These are phyloP conservation scores for Symbiotaphrina buchneri DNA, from an alignment of 495 filamentous ascomycete species.

Conservation along the genomic window DNA sequence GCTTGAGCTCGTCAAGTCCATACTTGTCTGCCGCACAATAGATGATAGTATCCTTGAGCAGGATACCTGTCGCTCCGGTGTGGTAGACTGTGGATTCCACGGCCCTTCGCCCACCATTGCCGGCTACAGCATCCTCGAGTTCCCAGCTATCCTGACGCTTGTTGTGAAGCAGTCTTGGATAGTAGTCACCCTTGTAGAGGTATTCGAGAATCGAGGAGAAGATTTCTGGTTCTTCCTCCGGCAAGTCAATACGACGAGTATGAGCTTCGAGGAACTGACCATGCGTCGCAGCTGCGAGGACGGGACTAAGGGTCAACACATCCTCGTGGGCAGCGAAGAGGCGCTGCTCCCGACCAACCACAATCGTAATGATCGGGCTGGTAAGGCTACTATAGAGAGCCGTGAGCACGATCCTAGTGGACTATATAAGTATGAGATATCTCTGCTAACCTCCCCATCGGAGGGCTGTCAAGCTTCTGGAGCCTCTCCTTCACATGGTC, in stretches of 20 bases:
- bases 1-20: slow-evolving; percentile 59
- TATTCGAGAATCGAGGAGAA: slow-evolving; percentile 47
- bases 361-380: slow-evolving; percentile 64
- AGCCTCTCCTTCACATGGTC: slow-evolving; percentile 55
- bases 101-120: slow-evolving; percentile 27
- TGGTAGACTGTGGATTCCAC: slow-evolving; percentile 55
- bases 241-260: slow-evolving; percentile 21
- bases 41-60: slow-evolving; percentile 75
- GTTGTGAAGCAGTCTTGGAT: slow-evolving; percentile 45
- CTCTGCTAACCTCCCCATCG: slow-evolving; percentile 20
- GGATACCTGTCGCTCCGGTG: slow-evolving; percentile 33
- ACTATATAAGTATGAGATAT: slow-evolving; percentile 6
- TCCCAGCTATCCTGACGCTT: slow-evolving; percentile 45
- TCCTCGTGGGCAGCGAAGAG: slow-evolving; percentile 57
- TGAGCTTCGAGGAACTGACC: slow-evolving; percentile 32
- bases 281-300: slow-evolving; percentile 27
- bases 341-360: slow-evolving; percentile 58
- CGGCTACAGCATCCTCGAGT: slow-evolving; percentile 32
- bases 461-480: slow-evolving; percentile 34
- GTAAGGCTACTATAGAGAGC: slow-evolving; percentile 27
- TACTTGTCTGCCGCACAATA: slow-evolving; percentile 79
- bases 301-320: slow-evolving; percentile 33
- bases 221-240: slow-evolving; percentile 42
- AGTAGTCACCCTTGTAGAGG: slow-evolving; percentile 52
- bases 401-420: slow-evolving; percentile 9